These are phyloP conservation scores for Aspergillus unguis DNA, from an alignment of 2,329 filamentous ascomycete genomes.

Conservation along the genomic window DNA sequence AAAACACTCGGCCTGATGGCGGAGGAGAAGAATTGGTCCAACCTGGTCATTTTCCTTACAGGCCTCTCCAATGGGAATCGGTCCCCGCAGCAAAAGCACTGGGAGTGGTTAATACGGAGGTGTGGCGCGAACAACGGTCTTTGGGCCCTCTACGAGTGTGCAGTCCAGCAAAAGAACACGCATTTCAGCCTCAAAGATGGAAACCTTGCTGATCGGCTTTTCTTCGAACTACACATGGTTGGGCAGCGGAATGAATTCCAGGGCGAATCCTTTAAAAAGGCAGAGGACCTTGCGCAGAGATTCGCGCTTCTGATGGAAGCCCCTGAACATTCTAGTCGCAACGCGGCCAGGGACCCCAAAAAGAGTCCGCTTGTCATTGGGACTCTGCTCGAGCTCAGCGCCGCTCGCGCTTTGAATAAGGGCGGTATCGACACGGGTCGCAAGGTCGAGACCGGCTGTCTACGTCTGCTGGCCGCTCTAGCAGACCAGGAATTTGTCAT, in stretches of 20 bases:
- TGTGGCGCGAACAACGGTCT: slow-evolving; percentile 36
- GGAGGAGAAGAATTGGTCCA: slow-evolving; percentile 39
- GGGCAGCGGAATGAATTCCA: slow-evolving; percentile 35
- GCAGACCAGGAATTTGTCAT: slow-evolving; percentile 23
- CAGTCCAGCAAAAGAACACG: slow-evolving; percentile 34
- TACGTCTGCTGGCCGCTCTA: slow-evolving; percentile 37
- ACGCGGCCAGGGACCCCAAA: slow-evolving; percentile 34
- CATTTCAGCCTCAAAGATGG: slow-evolving; percentile 33
- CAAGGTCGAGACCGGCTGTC: slow-evolving; percentile 40
- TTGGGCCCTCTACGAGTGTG: slow-evolving; percentile 35
- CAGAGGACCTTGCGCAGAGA: slow-evolving; percentile 33
- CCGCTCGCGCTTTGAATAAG: slow-evolving; percentile 40
- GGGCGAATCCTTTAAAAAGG: slow-evolving; percentile 28
- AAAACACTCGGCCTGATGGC: slow-evolving; percentile 36
- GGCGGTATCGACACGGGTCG: slow-evolving; percentile 39
- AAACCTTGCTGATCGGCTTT: slow-evolving; percentile 31
- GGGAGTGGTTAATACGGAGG: slow-evolving; percentile 38
- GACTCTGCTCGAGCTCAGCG: slow-evolving; percentile 44
- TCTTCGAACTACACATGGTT: slow-evolving; percentile 37
- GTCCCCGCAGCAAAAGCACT: slow-evolving; percentile 21
- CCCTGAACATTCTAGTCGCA: slow-evolving; percentile 28
- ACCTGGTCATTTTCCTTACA: slow-evolving; percentile 40
- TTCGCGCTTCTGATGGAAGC: slow-evolving; percentile 36
- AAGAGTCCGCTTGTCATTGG: slow-evolving; percentile 42
- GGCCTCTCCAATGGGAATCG: slow-evolving; percentile 35